phyloP scores from a whole-genome alignment of 805 yeast species.

The Metschnikowia cerradonensis region DNA sequence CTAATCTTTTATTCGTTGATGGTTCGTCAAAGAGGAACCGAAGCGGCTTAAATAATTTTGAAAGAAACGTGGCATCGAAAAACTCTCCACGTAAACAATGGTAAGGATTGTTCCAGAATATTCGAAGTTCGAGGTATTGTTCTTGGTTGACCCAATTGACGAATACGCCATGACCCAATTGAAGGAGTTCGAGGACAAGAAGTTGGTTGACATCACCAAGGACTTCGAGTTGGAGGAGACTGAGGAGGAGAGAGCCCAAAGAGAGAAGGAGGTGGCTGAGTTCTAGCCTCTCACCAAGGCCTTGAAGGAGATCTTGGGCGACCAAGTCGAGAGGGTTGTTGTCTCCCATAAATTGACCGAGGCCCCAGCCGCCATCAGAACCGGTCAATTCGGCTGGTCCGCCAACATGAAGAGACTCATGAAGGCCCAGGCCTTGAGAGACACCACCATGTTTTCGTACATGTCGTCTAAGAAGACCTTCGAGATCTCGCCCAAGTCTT shows the following conservation, averaged over 20 bases:
- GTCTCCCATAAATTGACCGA: conserved; percentile 96
- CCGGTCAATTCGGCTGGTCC: conserved; percentile 99
- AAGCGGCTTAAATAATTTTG: no score
- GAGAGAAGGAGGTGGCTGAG: conserved; percentile 91
- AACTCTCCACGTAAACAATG: no score
- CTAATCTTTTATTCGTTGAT: no score
- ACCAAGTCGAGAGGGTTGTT: conserved; percentile 98
- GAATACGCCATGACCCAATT: conserved; percentile 99
- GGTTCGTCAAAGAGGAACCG: no score
- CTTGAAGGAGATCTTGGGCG: conserved; percentile 95
- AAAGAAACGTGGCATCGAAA: no score
- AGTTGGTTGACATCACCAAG: conserved; percentile 96
- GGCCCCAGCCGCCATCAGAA: conserved; percentile 99
- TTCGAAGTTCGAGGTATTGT: conserved; percentile 80
- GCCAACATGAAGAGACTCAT: conserved; percentile 99
- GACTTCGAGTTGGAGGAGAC: conserved; percentile 98
- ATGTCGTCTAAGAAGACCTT: conserved; percentile 99
- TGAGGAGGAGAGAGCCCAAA: conserved; percentile 91
- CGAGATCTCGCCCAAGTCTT: conserved; percentile 95
- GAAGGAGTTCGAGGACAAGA: conserved; percentile 99
- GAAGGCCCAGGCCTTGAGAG: conserved; percentile 99
- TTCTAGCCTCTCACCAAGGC: conserved; percentile 93
- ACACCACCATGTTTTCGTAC: conserved; percentile 97
- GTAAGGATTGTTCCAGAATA: no score
- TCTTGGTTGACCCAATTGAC: conserved; percentile 98